Base-by-base conservation (phyloP, 768 basidiomycete genomes). In the Psilocybe tampanensis region DNA sequence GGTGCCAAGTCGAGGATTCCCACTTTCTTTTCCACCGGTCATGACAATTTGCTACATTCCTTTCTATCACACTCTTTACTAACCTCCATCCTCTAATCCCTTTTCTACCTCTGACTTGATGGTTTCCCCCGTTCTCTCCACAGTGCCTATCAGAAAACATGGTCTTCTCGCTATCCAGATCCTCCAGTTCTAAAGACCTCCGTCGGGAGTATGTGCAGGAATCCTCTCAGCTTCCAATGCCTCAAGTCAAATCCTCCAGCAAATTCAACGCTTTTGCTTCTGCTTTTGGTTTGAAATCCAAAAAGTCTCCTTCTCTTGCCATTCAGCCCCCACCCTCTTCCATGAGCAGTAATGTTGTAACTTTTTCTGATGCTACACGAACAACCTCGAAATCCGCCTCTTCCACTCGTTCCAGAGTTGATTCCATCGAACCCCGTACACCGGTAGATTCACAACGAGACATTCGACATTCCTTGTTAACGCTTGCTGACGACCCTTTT, bases 401-500 rank as follows among this genome's bases (percentile, higher is more conserved):
- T 2, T 84, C 86, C 22, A 78, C 78, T n/a, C 75, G 73, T 52
- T 85, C 85, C 15, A 78, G 73, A 52, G 78, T 78, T 42, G 84
- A 86, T 64, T 81, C 84, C 21, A 68, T 76, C 29, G 81, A 80
- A 56, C 83, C 84, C 8, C 69, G 70, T 41, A 86, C 85, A 3
- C 86, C 86, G 5, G 70, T 75, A 17, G 86, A 88, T 62, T 72
- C 71, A 51, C 78, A 70, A 22, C 66, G 66, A 52, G 66, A 73
- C 48, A 54, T 62, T 36, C 75, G 80, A 41, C 77, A 80, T 39
- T 88, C 88, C 2, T 70, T 89, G 54, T 66, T 88, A 52, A 86
- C 86, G 3, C 75, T 86, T 21, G 83, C 85, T 9, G 88, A 89
- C 62, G 86, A 89, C 72, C 87, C 87, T 5, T 88, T 89, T 63